Conservation (phyloP, 2,329 filamentous ascomycete species). For the Grosmannia penicillata region DNA sequence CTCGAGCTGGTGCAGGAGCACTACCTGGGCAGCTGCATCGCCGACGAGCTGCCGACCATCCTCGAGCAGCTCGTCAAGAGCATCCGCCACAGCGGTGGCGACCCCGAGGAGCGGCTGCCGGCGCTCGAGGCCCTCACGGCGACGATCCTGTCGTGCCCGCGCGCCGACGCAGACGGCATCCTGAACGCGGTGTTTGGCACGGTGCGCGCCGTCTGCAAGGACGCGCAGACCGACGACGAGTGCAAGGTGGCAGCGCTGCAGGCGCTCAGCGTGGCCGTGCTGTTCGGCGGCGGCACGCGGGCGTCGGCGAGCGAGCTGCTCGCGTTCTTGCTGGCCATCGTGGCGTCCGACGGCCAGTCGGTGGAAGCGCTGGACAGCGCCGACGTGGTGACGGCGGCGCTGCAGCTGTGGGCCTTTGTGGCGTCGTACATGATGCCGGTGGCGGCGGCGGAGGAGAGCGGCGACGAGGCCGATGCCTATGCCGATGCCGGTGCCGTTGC, state of each 20-base stretch:
- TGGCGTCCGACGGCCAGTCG: slow-evolving; percentile 62
- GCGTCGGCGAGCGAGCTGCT: slow-evolving; percentile 58
- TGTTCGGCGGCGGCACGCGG: slow-evolving; percentile 60
- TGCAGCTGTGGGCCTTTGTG: slow-evolving; percentile 68
- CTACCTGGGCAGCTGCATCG: slow-evolving; percentile 49
- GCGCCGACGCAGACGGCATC: slow-evolving; percentile 35
- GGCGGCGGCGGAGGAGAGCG: slow-evolving; percentile 53
- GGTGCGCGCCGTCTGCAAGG: slow-evolving; percentile 48
- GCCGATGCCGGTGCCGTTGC: slow-evolving; percentile 25
- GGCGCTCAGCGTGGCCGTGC: slow-evolving; percentile 54
- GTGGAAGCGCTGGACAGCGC: slow-evolving; percentile 58
- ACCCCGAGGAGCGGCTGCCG: slow-evolving; percentile 50
- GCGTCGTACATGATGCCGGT: slow-evolving; percentile 40
- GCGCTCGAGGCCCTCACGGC: slow-evolving; percentile 60
- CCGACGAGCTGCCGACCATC: slow-evolving; percentile 43
- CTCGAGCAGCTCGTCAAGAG: slow-evolving; percentile 52
- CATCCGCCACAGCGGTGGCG: slow-evolving; percentile 53
- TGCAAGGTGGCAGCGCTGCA: slow-evolving; percentile 61
- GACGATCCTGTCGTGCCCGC: slow-evolving; percentile 50
- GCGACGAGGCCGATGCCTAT: slow-evolving; percentile 13
- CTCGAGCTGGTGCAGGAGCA: slow-evolving; percentile 52
- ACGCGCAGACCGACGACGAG: slow-evolving; percentile 48
- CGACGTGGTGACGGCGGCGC: slow-evolving; percentile 55
- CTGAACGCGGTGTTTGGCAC: slow-evolving; percentile 45
- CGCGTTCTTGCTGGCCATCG: slow-evolving; percentile 61